Base-by-base conservation (phyloP, 2,329 filamentous ascomycete species). In the Rasamsonia emersonii region DNA sequence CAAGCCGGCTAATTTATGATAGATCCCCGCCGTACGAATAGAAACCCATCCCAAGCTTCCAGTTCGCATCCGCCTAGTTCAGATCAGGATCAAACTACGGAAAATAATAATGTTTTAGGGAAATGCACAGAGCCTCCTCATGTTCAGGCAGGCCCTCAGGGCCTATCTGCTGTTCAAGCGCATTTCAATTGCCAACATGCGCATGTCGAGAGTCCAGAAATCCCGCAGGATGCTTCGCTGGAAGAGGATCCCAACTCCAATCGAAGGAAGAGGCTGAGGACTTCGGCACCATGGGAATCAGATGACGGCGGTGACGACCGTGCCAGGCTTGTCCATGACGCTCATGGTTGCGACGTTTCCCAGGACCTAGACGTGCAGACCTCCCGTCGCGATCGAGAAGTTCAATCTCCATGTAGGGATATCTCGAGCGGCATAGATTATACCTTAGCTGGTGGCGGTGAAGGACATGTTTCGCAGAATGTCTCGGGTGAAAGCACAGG, bases 211-310 rank as follows among this genome's bases (percentile, higher is more conserved):
- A 28, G 26, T 3, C 21, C 15, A 13, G n/a, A 14, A 28, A 11
- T 6, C 7, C 24, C 24, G 4, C 27, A 37, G n/a, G 29, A 37
- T 10, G 35, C 26, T 9, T 28, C 28, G 24, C 36, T 51, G 20
- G 47, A 57, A 5, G 51, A 54, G 19, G 56, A 61, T 27, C 47
- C 43, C 5, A 58, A 61, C 31, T 37, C 44, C 9, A 38, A 35
- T 23, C 45, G 58, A 28, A 50, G 54, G 24, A 62, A 63, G 35
- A 44, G 58, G 19, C 46, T 54, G n/a, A 61, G 52, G 34, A 56
- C 43, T 25, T 27, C 30, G 21, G 17, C 19, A 17, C 24, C 18
- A 32, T 14, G 6, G 17, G 4, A 19, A 20, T 20, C 11, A n/a
- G 24, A 16, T 21, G 5, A 29, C n/a, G 10, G n/a, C n/a, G n/a